phyloP scores from a whole-genome alignment of 441 rosid genomes.

The Eruca vesicaria region DNA sequence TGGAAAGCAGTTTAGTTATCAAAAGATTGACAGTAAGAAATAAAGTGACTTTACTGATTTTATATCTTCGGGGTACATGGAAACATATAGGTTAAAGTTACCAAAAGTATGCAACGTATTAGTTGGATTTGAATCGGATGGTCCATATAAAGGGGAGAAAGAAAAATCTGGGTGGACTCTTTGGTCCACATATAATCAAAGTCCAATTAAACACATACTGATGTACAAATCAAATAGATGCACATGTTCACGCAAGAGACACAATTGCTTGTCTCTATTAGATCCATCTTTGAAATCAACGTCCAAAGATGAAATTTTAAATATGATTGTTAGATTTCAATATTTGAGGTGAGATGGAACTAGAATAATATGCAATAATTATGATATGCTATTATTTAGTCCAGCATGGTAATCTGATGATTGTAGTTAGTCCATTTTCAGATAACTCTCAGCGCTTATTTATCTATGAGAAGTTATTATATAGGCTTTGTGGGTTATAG shows the following conservation, averaged over 20 bases:
- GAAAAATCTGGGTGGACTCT: conserved; percentile 4
- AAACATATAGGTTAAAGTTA: not conserved
- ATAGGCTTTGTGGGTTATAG: not conserved
- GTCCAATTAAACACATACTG: conserved; percentile 18
- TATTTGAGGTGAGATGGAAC: not conserved
- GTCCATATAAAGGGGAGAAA: conserved; percentile 2
- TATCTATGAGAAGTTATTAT: not conserved
- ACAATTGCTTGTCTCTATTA: conserved; percentile 7
- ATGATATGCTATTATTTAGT: not conserved
- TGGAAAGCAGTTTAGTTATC: not conserved
- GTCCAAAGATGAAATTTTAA: not conserved
- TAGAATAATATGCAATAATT: not conserved
- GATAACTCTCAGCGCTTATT: not conserved
- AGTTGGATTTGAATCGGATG: conserved; percentile 17
- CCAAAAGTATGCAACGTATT: not conserved
- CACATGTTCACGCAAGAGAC: conserved; percentile 12
- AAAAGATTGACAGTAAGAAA: not conserved
- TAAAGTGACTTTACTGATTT: not conserved
- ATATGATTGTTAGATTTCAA: not conserved
- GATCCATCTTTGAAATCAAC: too few species aligned
- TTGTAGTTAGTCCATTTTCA: not conserved
- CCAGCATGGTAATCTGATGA: not conserved
- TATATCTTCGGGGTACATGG: not conserved
- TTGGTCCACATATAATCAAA: conserved; percentile 25
- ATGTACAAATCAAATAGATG: conserved; percentile 1